Evolutionary conservation across 2,329 filamentous ascomycete species (phyloP), one percentile per base, ranked within the genome.

Genomic region (Cercospora berteroae): DNA sequence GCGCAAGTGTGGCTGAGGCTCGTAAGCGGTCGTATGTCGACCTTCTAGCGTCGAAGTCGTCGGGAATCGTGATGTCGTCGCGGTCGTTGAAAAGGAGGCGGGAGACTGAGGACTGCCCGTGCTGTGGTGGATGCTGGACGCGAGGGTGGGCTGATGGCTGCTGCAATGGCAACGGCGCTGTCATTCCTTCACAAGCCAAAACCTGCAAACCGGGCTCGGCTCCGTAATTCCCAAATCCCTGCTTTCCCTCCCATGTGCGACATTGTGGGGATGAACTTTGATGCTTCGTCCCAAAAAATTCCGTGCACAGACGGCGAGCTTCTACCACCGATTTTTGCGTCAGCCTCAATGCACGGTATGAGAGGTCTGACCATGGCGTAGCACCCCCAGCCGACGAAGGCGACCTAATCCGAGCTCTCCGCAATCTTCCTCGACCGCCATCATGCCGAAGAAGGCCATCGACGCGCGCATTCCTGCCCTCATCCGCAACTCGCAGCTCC

Each of bases 401-500:
- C 62, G 36, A 33, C 36, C 39, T 18, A 13, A 52, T 59, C 6
- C 31, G 6, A 33, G 29, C 55, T 33, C 6, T 29, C 3, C 12
- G 1, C n/a, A 27, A 13, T n/a, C 25, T 3, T n/a, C n/a, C 3
- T 12, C 27, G 2, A 44, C 50, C 36, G 31, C 64, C 67, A 74
- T 63, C 61, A 88, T 88, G 87, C 82, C 85, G 78, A 87, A 87
- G 77, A 89, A 89, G 78, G 80, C 79, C 42, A 80, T 82, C 77
- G 93, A 97, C 81, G 91, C 91, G 82, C 91, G 93, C 80, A 96
- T 97, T 76, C 91, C 90, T 68, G 90, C 93, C 80, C 88, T 97
- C 74, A 94, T 97, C 77, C 88, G 90, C 79, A 97, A 97, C 90
- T 91, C 91, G 72, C 85, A 94, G 69, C 92, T 92, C 80, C 93